phyloP scores from a whole-genome alignment of 2,329 filamentous ascomycete species.

The Diplodia seriata region DNA sequence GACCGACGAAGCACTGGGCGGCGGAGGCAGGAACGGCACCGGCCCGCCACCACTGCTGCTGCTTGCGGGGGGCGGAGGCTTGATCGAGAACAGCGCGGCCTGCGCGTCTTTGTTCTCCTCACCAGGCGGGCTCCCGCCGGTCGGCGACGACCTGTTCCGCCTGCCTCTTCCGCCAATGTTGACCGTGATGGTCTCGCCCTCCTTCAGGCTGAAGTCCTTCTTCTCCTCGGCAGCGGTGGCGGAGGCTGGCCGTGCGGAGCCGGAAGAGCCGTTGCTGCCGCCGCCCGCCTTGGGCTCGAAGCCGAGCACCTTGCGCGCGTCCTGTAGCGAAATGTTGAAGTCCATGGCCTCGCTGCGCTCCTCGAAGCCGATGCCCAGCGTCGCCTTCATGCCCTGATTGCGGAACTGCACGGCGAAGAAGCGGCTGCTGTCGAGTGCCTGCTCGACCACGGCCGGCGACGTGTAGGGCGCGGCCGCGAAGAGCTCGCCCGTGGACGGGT shows the following conservation, averaged over 20 bases:
- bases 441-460: constrained; percentile 69
- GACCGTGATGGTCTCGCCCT: constrained; percentile 87
- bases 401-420: constrained; percentile 87
- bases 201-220: constrained; percentile 84
- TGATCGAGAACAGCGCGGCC: constrained; percentile 71
- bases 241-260: neutral
- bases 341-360: constrained; percentile 87
- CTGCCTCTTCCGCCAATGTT: constrained; percentile 69
- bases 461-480: constrained; percentile 87
- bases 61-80: constrained; percentile 69
- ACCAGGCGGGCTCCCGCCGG: constrained; percentile 45
- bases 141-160: constrained; percentile 3
- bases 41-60: constrained; percentile 32
- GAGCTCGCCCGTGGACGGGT: constrained; percentile 72
- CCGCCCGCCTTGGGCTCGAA: constrained; percentile 52
- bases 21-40: constrained; percentile 66
- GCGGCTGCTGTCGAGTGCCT: constrained; percentile 77
- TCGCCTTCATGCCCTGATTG: constrained; percentile 77
- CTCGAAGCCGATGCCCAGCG: constrained; percentile 85
- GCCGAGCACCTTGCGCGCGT: constrained; percentile 73
- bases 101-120: constrained; percentile 49
- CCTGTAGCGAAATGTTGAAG: constrained; percentile 80
- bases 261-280: constrained; percentile 30
- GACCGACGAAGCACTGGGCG: constrained; percentile 68
- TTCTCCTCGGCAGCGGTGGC: constrained; percentile 57